Conservation (phyloP, 1,284 basidiomycete genomes). For the Vanrija sp. region DNA sequence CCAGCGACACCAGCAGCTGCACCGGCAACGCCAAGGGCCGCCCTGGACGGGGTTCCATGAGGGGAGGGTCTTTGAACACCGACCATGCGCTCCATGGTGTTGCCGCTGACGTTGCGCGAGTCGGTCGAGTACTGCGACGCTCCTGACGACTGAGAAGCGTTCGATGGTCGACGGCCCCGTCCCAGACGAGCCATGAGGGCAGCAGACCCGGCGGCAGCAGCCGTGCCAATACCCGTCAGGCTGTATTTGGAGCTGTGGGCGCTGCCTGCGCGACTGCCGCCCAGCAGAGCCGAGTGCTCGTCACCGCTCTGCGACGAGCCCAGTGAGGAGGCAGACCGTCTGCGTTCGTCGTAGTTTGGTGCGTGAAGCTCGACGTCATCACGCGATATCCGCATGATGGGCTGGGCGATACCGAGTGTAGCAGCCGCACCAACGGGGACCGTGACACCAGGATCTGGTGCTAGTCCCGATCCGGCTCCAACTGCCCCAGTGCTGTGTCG, state of each 20-base stretch:
- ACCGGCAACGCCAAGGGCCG: neutral
- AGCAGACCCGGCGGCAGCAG: neutral
- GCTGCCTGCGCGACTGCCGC: no score
- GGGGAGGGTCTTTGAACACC: neutral
- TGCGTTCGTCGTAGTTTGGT: no score
- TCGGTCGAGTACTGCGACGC: neutral
- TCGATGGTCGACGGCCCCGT: conserved; percentile 1
- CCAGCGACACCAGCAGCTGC: neutral
- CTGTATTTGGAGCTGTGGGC: no score
- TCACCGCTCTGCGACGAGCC: neutral
- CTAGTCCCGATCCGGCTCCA: neutral
- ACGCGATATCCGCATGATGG: neutral
- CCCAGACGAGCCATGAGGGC: conserved; percentile 11
- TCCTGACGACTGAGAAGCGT: neutral
- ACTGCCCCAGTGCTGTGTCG: neutral
- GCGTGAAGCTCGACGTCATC: no score
- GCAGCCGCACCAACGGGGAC: neutral
- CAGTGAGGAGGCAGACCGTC: no score
- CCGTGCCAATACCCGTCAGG: neutral
- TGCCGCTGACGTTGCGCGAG: conserved; percentile 14
- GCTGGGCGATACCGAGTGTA: neutral
- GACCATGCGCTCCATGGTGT: conserved; percentile 17
- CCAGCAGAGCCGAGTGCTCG: neutral
- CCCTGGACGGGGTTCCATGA: neutral
- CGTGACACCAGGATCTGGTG: neutral